Evolutionary conservation across 1,139 yeast genomes (phyloP).

Genomic region (Yamadazyma trypodendri): DNA sequence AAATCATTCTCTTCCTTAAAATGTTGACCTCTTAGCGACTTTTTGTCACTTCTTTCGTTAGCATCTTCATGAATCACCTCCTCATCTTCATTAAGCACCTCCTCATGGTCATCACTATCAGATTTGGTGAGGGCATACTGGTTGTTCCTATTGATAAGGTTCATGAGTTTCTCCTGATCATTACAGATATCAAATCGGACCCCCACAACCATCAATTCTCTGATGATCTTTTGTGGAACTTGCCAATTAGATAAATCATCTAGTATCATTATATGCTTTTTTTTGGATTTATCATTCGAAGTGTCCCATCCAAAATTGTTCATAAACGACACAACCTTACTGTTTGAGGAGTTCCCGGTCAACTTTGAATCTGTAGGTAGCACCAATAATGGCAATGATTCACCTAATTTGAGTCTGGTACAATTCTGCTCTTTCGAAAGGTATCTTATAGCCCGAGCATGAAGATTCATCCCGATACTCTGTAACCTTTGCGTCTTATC

Average conservation of each 20-base stretch:
- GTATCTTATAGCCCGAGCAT: slow-evolving; percentile 54
- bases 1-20: slow-evolving; percentile 15
- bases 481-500: slow-evolving; percentile 57
- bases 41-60: slow-evolving; percentile 6
- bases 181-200: slow-evolving; percentile 56
- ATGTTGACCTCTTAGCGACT: slow-evolving; percentile 3
- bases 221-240: slow-evolving; percentile 54
- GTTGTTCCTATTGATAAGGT: slow-evolving; percentile 24
- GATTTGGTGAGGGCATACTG: neutral
- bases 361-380: slow-evolving; percentile 35
- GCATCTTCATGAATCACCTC: too few species aligned
- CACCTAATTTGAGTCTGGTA: slow-evolving; percentile 44
- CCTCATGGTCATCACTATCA: slow-evolving; percentile 5
- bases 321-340: slow-evolving; percentile 31
- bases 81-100: slow-evolving; percentile 6
- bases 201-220: slow-evolving; percentile 60
- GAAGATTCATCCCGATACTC: slow-evolving; percentile 58
- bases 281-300: slow-evolving; percentile 10
- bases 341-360: slow-evolving; percentile 13
- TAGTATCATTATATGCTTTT: slow-evolving; percentile 39
- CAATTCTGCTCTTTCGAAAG: slow-evolving; percentile 47
- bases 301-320: slow-evolving; percentile 42
- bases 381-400: slow-evolving; percentile 51
- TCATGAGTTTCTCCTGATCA: slow-evolving; percentile 38
- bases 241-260: slow-evolving; percentile 44